Evolutionary conservation across 768 basidiomycete species (phyloP).

Genomic region (Leucosporidium yakuticum): DNA sequence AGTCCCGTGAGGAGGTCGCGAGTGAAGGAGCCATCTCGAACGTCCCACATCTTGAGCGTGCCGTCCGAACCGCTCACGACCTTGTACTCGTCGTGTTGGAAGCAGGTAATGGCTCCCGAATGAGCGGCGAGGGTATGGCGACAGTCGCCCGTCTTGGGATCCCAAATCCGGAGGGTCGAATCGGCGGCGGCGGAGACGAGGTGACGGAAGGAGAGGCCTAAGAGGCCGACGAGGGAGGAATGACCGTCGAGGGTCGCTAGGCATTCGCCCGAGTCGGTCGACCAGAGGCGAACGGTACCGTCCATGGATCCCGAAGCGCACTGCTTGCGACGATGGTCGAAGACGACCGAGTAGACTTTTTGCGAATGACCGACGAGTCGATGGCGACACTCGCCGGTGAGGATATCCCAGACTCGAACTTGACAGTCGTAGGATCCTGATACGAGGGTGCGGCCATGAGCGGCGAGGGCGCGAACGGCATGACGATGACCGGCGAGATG

Average conservation of each 20-base stretch:
- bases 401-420: slow-evolving; percentile 46
- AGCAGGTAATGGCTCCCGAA: slow-evolving; percentile 97
- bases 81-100: slow-evolving; percentile 90
- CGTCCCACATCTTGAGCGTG: slow-evolving; percentile 96
- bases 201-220: slow-evolving; percentile 79
- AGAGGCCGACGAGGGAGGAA: slow-evolving; percentile 86
- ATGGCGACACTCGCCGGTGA: slow-evolving; percentile 57
- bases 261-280: slow-evolving; percentile 71
- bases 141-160: slow-evolving; percentile 73
- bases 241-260: slow-evolving; percentile 79
- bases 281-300: slow-evolving; percentile 93
- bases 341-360: slow-evolving; percentile 88
- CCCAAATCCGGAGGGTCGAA: slow-evolving; percentile 90
- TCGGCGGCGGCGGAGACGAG: slow-evolving; percentile 96
- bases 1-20: slow-evolving; percentile 85
- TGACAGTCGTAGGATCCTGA: slow-evolving; percentile 84
- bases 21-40: slow-evolving; percentile 74
- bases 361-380: slow-evolving; percentile 79
- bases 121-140: slow-evolving; percentile 80
- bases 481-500: slow-evolving; percentile 73
- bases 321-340: slow-evolving; percentile 76
- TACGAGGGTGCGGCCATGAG: slow-evolving; percentile 65
- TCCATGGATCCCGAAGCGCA: slow-evolving; percentile 98
- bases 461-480: slow-evolving; percentile 79
- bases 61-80: slow-evolving; percentile 93